phyloP scores from a whole-genome alignment of 345 rosid species.

The Brassica carinata region DNA sequence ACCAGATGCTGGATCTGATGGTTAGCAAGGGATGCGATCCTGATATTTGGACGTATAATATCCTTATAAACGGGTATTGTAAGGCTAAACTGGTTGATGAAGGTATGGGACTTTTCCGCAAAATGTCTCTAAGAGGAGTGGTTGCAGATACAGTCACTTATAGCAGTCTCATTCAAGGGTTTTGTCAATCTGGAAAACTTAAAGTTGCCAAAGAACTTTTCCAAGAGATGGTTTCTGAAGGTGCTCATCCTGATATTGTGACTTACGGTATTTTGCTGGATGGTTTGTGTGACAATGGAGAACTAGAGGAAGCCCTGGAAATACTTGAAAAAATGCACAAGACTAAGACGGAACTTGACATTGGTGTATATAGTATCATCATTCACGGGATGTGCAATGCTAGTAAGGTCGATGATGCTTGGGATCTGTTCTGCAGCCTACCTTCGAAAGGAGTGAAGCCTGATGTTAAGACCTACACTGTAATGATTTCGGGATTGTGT shows the following conservation, averaged over 20 bases:
- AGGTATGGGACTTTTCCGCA: background rate
- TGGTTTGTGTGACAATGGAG: conserved; percentile 16
- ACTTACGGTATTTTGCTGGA: conserved; percentile 7
- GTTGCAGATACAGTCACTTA: background rate
- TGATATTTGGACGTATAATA: conserved; percentile 13
- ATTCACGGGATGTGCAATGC: conserved; percentile 36
- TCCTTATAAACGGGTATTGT: background rate
- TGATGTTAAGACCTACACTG: conserved; percentile 5
- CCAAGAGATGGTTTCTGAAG: background rate
- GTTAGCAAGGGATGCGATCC: conserved; percentile 24
- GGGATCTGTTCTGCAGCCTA: conserved; percentile 28
- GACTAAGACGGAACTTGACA: background rate
- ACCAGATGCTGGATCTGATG: conserved; percentile 24
- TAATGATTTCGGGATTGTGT: conserved; percentile 27
- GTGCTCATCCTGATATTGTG: background rate
- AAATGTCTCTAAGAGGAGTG: background rate
- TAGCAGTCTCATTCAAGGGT: background rate
- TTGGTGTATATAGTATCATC: background rate
- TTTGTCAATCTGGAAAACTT: background rate
- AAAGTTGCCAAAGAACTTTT: background rate
- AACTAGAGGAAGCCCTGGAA: background rate
- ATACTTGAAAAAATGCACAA: background rate
- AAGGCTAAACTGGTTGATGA: conserved; percentile 11
- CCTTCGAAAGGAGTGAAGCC: conserved; percentile 29
- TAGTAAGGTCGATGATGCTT: conserved; percentile 22